Evolutionary conservation across 495 filamentous ascomycete genomes (phyloP).

Genomic region (Neurospora intermedia): DNA sequence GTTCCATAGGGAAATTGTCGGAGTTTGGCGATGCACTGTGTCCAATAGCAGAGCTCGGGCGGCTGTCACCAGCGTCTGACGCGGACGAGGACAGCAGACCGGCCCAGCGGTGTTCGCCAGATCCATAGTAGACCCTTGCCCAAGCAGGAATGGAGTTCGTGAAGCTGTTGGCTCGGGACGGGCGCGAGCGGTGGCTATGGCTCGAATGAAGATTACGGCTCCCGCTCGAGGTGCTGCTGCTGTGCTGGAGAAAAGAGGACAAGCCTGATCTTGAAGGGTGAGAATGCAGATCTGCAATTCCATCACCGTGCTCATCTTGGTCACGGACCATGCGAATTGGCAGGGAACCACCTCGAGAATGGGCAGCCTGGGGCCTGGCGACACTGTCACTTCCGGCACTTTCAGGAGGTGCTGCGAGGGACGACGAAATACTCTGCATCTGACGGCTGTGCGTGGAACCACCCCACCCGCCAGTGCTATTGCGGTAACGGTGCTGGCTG

Average conservation of each 20-base stretch:
- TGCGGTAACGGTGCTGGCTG: slow-evolving; percentile 18
- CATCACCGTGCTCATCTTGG: slow-evolving; percentile 46
- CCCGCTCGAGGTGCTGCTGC: slow-evolving; percentile 27
- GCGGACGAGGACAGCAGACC: slow-evolving; percentile 27
- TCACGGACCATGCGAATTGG: slow-evolving; percentile 31
- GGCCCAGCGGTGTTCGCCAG: slow-evolving; percentile 38
- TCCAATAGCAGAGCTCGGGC: slow-evolving; percentile 28
- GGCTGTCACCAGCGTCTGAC: slow-evolving; percentile 32
- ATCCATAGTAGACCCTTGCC: slow-evolving; percentile 50
- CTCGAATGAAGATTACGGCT: slow-evolving; percentile 36
- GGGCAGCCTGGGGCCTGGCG: slow-evolving; percentile 25
- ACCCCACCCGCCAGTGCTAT: slow-evolving; percentile 25
- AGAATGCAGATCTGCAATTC: slow-evolving; percentile 39
- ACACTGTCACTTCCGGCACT: slow-evolving; percentile 28
- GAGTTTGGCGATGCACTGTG: slow-evolving; percentile 31
- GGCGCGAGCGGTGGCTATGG: slow-evolving; percentile 15
- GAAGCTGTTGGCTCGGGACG: slow-evolving; percentile 41
- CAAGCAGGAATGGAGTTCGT: slow-evolving; percentile 52
- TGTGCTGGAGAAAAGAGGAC: slow-evolving; percentile 26
- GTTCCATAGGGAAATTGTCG: slow-evolving; percentile 35
- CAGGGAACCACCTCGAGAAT: slow-evolving; percentile 22
- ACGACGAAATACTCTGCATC: slow-evolving; percentile 44
- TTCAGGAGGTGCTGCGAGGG: slow-evolving; percentile 28
- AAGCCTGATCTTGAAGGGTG: slow-evolving; percentile 37
- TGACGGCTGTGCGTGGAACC: slow-evolving; percentile 37